Percentiles rank a stretch among this genome's conserved stretches.
Evolutionary conservation across 1,284 basidiomycete genomes (phyloP).

Genomic region (Sphagnurus paluster): DNA sequence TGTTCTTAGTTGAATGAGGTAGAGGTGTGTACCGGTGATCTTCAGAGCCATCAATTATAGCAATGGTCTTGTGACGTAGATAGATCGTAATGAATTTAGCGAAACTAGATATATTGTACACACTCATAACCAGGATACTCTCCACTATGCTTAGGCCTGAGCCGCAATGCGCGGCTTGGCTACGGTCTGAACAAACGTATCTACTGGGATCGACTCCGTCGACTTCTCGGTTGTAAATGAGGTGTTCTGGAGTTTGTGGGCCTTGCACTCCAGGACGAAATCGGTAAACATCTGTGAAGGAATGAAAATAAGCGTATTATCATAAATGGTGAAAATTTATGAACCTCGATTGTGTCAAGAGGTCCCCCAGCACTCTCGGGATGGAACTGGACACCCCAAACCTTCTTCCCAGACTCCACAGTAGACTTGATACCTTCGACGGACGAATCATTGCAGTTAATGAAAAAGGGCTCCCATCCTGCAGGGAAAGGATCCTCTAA

Average conservation of each 20-base stretch:
- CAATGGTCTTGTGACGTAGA: constrained; percentile 16
- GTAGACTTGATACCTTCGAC: constrained; percentile 98
- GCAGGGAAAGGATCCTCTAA: constrained; percentile 90
- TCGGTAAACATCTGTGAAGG: constrained; percentile 83
- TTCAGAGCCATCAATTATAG: too few relatives aligned
- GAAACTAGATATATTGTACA: constrained; percentile 6
- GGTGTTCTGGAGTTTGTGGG: constrained; percentile 40
- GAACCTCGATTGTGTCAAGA: constrained; percentile 88
- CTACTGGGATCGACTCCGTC: neutral
- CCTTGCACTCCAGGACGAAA: constrained; percentile 80
- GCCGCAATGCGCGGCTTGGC: constrained; percentile 12
- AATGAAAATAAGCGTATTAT: neutral
- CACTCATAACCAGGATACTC: constrained; percentile 11
- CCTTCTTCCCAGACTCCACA: constrained; percentile 77
- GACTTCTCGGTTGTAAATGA: constrained; percentile 4
- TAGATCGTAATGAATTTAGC: neutral
- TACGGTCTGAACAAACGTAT: constrained; percentile 13
- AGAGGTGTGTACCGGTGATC: neutral
- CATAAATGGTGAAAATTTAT: constrained; percentile 16
- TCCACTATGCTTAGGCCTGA: constrained; percentile 13
- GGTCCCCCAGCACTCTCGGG: constrained; percentile 93
- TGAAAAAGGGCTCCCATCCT: constrained; percentile 97
- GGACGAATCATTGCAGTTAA: constrained; percentile 96
- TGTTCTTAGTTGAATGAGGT: constrained; percentile 27
- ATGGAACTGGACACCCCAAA: constrained; percentile 98